These are phyloP conservation scores for Lactarius hatsudake DNA, from an alignment of 768 basidiomycete species.

Conservation along the genomic window DNA sequence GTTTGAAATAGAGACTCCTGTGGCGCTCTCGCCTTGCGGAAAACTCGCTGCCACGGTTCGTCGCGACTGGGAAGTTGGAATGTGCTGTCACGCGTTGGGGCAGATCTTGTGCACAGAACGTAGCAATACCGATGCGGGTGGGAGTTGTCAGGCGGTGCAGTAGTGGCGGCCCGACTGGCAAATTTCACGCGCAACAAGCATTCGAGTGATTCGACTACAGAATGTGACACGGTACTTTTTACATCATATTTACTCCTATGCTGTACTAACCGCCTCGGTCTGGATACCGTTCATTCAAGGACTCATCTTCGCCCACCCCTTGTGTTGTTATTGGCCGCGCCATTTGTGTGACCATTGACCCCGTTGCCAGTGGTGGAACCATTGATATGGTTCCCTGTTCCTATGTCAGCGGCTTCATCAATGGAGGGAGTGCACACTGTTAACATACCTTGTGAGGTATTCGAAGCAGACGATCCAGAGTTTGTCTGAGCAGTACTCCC, in stretches of 20 bases:
- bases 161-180: too few species aligned
- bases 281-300: background rate
- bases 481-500: background rate
- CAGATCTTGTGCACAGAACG: slow-evolving; percentile 5
- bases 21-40: slow-evolving; percentile 67
- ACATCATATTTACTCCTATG: too few species aligned
- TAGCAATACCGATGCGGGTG: background rate
- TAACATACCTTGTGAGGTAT: slow-evolving; percentile 19
- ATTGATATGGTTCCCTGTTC: background rate
- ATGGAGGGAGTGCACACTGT: background rate
- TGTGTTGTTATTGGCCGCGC: background rate
- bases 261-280: background rate
- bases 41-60: slow-evolving; percentile 73
- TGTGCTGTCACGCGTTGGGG: slow-evolving; percentile 47
- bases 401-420: slow-evolving; percentile 9
- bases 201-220: too few species aligned
- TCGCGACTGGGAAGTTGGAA: slow-evolving; percentile 73
- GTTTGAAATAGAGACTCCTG: slow-evolving; percentile 64
- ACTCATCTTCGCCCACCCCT: background rate
- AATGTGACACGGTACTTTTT: background rate
- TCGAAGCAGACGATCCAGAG: background rate
- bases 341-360: background rate
- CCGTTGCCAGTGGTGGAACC: background rate
- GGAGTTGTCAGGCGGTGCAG: background rate
- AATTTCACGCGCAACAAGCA: too few species aligned